These are phyloP conservation scores for Hemisphaericaspora xylofermentans DNA, from an alignment of 1,139 yeast species.

Conservation along the genomic window DNA sequence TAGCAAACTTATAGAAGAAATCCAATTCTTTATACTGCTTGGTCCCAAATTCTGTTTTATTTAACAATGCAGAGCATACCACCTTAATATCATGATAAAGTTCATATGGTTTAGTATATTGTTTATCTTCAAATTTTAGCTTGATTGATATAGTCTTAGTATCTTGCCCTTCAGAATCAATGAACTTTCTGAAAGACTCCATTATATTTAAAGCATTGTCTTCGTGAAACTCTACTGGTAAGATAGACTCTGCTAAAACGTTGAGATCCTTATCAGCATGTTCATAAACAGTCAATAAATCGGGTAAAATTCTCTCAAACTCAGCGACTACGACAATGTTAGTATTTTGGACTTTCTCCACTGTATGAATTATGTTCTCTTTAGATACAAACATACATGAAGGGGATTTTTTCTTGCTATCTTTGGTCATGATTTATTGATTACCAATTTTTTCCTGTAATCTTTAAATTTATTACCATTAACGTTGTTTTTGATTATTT, in stretches of 20 bases:
- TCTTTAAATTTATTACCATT: neutral
- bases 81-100: conserved; percentile 75
- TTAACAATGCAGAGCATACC: conserved; percentile 53
- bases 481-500: conserved; percentile 2
- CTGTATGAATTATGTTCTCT: neutral
- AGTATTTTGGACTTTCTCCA: conserved; percentile 6
- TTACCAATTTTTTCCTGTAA: conserved; percentile 5
- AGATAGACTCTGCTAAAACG: conserved; percentile 33
- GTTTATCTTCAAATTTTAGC: conserved; percentile 21
- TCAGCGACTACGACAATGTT: conserved; percentile 5
- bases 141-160: conserved; percentile 21
- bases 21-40: conserved; percentile 58
- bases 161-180: conserved; percentile 22
- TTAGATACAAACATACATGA: conserved; percentile 10
- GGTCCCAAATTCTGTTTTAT: conserved; percentile 54
- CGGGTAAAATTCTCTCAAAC: conserved; percentile 15
- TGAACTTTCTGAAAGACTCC: conserved; percentile 36
- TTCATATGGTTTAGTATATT: conserved; percentile 47
- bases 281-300: conserved; percentile 28
- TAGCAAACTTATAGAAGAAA: conserved; percentile 65
- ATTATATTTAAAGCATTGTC: conserved; percentile 41
- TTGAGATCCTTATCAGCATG: conserved; percentile 31
- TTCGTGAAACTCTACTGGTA: conserved; percentile 52
- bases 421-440: conserved; percentile 11
- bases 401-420: conserved; percentile 9